Conservation (phyloP, 495 filamentous ascomycete genomes). For the Usnea hakonensis region DNA sequence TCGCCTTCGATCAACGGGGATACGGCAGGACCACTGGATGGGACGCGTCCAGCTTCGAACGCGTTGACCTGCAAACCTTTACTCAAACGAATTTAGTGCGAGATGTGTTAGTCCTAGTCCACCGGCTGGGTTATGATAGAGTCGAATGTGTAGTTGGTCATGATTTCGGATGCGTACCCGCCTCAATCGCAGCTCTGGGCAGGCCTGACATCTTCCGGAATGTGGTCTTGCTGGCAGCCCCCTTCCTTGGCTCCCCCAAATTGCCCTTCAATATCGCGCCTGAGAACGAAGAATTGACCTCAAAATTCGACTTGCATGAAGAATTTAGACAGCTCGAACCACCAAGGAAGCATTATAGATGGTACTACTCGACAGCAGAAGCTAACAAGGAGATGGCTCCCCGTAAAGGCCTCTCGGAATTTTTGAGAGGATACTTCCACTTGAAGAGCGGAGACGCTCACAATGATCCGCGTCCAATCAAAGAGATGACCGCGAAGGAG, state of each 20-base stretch:
- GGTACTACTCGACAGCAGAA: constrained; percentile 53
- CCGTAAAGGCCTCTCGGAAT: constrained; percentile 44
- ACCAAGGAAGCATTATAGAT: constrained; percentile 61
- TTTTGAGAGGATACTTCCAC: constrained; percentile 61
- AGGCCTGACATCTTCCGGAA: constrained; percentile 57
- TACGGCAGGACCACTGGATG: constrained; percentile 61
- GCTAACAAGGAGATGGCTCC: constrained; percentile 56
- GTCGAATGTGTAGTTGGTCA: constrained; percentile 59
- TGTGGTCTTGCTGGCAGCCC: constrained; percentile 49
- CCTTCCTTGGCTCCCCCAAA: constrained; percentile 43
- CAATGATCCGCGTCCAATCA: constrained; percentile 47
- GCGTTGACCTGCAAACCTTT: constrained; percentile 51
- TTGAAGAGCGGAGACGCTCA: constrained; percentile 51
- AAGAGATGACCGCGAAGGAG: constrained; percentile 47
- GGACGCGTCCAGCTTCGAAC: constrained; percentile 42
- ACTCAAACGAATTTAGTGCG: constrained; percentile 51
- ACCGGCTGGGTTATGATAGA: constrained; percentile 50
- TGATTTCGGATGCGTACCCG: constrained; percentile 56
- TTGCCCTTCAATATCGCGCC: neutral
- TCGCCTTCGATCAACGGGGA: constrained; percentile 61
- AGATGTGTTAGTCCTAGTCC: constrained; percentile 53
- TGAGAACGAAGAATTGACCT: constrained; percentile 29
- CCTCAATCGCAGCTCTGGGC: constrained; percentile 52
- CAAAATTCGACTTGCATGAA: constrained; percentile 44
- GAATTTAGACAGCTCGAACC: constrained; percentile 44